phyloP scores from a whole-genome alignment of 2,329 filamentous ascomycete genomes.

The Westerdykella ornata region DNA sequence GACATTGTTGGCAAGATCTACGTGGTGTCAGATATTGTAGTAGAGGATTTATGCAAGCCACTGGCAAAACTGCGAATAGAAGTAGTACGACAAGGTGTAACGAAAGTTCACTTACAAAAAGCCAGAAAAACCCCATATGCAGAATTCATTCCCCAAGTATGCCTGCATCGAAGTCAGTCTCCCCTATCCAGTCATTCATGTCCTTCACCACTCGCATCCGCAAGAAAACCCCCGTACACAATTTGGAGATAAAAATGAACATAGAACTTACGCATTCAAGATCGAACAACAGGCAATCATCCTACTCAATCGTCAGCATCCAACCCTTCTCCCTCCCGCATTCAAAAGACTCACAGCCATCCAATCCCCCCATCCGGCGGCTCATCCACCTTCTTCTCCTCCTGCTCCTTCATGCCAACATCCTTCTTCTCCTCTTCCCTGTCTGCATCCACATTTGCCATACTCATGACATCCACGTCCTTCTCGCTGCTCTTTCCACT shows the following conservation, averaged over 20 bases:
- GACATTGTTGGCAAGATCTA: conserved; percentile 57
- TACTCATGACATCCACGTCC: not conserved
- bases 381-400: conserved; percentile 27
- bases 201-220: too few relatives aligned
- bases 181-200: too few relatives aligned
- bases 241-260: too few relatives aligned
- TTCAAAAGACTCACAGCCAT: conserved; percentile 45
- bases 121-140: conserved; percentile 69
- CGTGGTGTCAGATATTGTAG: not conserved
- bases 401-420: not conserved
- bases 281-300: conserved; percentile 17
- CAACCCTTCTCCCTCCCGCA: conserved; percentile 38
- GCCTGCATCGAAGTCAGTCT: conserved; percentile 37
- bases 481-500: conserved; percentile 2
- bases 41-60: not conserved
- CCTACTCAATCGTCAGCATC: conserved; percentile 37
- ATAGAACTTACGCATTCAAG: conserved; percentile 32
- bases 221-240: too few relatives aligned
- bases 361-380: conserved; percentile 58
- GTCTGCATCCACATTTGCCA: conserved; percentile 3
- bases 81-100: not conserved
- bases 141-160: conserved; percentile 70
- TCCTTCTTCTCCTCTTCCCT: not conserved
- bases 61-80: too few relatives aligned
- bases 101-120: conserved; percentile 34